Evolutionary conservation across 2,329 filamentous ascomycete genomes (phyloP), one percentile per base, ranked within the genome.

Genomic region (Aureobasidium sp.): DNA sequence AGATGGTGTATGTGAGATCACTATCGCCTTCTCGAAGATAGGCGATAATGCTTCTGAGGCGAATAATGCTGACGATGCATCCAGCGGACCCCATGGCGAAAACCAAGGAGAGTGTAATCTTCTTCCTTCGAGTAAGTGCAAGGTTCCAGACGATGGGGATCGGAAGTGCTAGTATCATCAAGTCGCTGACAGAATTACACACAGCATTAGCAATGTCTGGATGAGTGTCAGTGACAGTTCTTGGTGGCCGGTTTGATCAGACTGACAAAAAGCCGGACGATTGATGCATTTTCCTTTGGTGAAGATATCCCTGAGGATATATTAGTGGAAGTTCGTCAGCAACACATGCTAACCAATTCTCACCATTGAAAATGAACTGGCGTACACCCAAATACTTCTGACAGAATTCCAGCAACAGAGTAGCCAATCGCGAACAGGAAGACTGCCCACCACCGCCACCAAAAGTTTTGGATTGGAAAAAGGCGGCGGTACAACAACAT

Each of bases 31-130:
- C 14, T 25, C 49, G 22, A 19, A 54, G 40, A n/a, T 48, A 54
- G 35, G 37, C 35, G n/a, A 49, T 29, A 11, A 54, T 48, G 22
- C 52, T 54, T 27, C 40, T 21, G 29, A 54, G 52, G 27, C 52
- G 52, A 21, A 54, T 54, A 35, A 54, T 49, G 42, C 52, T 54
- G 44, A 54, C 44, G 12, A 54, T 49, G 8, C 52, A 54, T 10
- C 51, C 51, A n/a, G 51, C 39, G 24, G 40, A 47, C 1, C 51
- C 51, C 40, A 53, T 38, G 3, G 51, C 51, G 16, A 53, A 53
- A 3, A 53, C 40, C 17, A 45, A 8, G 8, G 35, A 45, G 12
- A 53, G 34, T 14, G 51, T 53, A 6, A 53, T 53, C 14, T 53
- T 53, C 39, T 53, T 53, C 25, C 40, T 38, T 6, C 29, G 29